Conservation (phyloP, 2,329 filamentous ascomycete species). For the Colletotrichum sojae region DNA sequence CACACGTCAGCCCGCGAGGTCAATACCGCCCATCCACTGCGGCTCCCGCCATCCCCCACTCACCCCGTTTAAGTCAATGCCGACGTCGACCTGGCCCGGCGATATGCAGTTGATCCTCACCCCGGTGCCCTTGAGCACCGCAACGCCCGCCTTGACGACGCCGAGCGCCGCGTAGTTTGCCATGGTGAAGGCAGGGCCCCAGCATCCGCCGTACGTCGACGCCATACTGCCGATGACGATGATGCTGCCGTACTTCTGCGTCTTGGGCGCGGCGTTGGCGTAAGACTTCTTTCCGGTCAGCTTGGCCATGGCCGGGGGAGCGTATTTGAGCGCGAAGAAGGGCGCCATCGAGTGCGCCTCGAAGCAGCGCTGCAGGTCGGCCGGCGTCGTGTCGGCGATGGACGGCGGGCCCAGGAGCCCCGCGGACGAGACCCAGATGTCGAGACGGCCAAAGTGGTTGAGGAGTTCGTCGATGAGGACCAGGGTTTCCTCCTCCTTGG, state of each 20-base stretch:
- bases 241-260: slow-evolving; percentile 72
- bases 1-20: slow-evolving; percentile 1
- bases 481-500: slow-evolving; percentile 72
- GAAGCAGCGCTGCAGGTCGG: slow-evolving; percentile 70
- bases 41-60: slow-evolving; percentile 46
- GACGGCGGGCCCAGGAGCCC: slow-evolving; percentile 70
- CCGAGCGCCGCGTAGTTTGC: slow-evolving; percentile 72
- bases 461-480: slow-evolving; percentile 74
- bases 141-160: slow-evolving; percentile 71
- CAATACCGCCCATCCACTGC: no score
- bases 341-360: slow-evolving; percentile 73
- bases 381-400: slow-evolving; percentile 68
- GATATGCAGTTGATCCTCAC: slow-evolving; percentile 71
- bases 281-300: slow-evolving; percentile 68
- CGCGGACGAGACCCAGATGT: slow-evolving; percentile 73
- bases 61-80: slow-evolving; percentile 59
- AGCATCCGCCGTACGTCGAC: slow-evolving; percentile 70
- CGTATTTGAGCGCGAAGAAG: slow-evolving; percentile 76
- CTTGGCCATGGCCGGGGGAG: slow-evolving; percentile 74
- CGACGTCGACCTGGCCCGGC: slow-evolving; percentile 57
- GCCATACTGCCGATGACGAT: slow-evolving; percentile 73
- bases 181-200: slow-evolving; percentile 75
- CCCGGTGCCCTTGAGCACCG: slow-evolving; percentile 69
- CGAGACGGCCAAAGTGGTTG: slow-evolving; percentile 71
- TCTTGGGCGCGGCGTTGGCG: slow-evolving; percentile 73